A percentile compares a stretch with the other conserved stretches of the same genome.
Conservation (phyloP, 78 protist genomes). For the Blattamonas nauphoetae region DNA sequence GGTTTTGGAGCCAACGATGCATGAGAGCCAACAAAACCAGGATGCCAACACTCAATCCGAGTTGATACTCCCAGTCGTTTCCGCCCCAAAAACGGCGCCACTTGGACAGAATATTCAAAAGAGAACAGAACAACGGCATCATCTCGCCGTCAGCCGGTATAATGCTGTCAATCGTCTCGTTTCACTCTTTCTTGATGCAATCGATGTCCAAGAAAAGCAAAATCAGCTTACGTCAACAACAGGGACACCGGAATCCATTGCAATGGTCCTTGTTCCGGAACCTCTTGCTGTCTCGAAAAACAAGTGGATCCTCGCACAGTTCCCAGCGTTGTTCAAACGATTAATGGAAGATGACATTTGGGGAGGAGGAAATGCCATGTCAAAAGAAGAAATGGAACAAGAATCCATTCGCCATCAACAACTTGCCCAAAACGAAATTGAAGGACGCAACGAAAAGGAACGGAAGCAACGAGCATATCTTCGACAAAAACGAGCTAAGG, state of each 20-base stretch:
- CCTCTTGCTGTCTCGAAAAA: background rate
- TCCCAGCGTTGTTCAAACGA: background rate
- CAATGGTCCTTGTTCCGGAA: background rate
- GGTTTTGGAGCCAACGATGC: too few relatives aligned
- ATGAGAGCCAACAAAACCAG: too few relatives aligned
- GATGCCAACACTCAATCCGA: too few relatives aligned
- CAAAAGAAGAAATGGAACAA: too few relatives aligned
- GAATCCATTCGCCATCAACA: too few relatives aligned
- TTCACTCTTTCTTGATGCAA: background rate
- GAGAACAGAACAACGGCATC: too few relatives aligned
- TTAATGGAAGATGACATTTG: background rate
- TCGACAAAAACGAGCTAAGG: background rate
- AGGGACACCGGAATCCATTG: background rate
- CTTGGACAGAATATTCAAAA: too few relatives aligned
- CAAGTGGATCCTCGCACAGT: background rate
- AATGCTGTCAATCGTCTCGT: background rate
- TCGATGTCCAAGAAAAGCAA: background rate
- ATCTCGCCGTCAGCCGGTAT: background rate
- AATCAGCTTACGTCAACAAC: background rate
- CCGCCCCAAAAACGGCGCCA: too few relatives aligned
- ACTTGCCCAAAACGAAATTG: background rate
- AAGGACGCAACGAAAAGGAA: background rate
- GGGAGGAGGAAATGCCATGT: background rate
- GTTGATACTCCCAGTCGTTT: too few relatives aligned
- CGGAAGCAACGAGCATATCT: background rate